These are phyloP conservation scores for Thelephora ganbajun DNA, from an alignment of 768 basidiomycete genomes.

Conservation along the genomic window DNA sequence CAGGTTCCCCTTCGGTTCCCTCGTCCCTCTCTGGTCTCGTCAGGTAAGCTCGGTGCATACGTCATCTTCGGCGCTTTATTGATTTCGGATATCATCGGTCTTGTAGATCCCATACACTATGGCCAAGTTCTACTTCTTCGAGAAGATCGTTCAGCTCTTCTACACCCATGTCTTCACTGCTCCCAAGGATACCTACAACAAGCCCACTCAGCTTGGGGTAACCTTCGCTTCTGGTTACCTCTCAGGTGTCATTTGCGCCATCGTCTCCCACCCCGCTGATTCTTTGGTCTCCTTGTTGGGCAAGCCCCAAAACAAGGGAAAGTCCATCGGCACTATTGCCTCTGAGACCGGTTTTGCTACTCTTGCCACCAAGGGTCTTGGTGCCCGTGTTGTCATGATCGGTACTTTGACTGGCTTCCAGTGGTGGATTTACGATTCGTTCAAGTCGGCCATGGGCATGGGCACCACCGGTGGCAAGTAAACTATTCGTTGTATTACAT, in stretches of 20 bases:
- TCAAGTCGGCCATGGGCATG: constrained; percentile 74
- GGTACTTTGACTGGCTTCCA: constrained; percentile 58
- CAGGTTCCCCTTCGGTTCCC: constrained; percentile 74
- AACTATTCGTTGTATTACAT: constrained; percentile 6
- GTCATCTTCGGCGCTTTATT: background rate
- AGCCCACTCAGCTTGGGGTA: constrained; percentile 76
- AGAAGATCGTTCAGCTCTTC: constrained; percentile 77
- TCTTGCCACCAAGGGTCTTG: constrained; percentile 76
- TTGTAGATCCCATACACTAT: constrained; percentile 90
- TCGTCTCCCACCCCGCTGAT: constrained; percentile 95
- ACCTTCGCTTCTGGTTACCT: constrained; percentile 89
- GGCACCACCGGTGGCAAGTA: constrained; percentile 86
- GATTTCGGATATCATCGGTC: background rate
- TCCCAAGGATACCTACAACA: constrained; percentile 66
- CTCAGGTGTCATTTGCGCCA: constrained; percentile 90
- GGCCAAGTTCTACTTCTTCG: constrained; percentile 98
- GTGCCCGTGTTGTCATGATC: constrained; percentile 80
- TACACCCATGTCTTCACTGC: constrained; percentile 76
- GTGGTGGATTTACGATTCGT: constrained; percentile 90
- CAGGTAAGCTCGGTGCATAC: constrained; percentile 33
- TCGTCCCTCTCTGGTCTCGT: constrained; percentile 80
- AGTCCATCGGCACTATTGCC: constrained; percentile 55
- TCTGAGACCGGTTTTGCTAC: constrained; percentile 50
- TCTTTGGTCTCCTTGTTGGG: constrained; percentile 88
- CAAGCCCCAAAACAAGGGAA: constrained; percentile 78